Conservation (phyloP, 2,329 filamentous ascomycete species). For the Verticillium alfalfae region DNA sequence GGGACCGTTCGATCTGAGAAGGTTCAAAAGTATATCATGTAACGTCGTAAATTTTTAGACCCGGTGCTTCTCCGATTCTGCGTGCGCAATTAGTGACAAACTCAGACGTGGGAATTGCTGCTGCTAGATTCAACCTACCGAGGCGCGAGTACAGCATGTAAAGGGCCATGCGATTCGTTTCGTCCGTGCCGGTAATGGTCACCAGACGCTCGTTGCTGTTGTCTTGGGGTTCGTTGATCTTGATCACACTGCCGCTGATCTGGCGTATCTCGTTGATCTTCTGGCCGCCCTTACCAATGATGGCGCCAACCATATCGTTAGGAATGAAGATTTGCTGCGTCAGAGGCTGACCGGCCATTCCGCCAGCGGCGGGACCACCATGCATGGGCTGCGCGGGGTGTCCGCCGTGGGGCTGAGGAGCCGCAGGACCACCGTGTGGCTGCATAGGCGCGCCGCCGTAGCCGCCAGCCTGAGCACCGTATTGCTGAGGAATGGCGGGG, state of each 20-base stretch:
- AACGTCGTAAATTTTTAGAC: conserved; percentile 22
- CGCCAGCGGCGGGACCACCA: conserved; percentile 46
- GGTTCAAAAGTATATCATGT: conserved; percentile 1
- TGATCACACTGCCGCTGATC: conserved; percentile 95
- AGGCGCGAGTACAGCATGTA: conserved; percentile 99
- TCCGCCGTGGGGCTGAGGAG: conserved; percentile 48
- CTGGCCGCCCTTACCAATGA: conserved; percentile 95
- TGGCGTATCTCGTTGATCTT: conserved; percentile 99
- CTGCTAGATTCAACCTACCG: conserved; percentile 51
- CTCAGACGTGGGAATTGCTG: background rate
- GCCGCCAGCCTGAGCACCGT: conserved; percentile 62
- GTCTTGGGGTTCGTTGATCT: conserved; percentile 99
- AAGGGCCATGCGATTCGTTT: conserved; percentile 99
- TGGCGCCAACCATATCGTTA: conserved; percentile 98
- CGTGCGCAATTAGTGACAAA: conserved; percentile 3
- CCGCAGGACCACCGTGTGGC: conserved; percentile 59
- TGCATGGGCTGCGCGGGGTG: conserved; percentile 65
- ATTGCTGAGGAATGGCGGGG: conserved; percentile 68
- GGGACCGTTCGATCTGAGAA: conserved; percentile 10
- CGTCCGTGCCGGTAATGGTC: conserved; percentile 94
- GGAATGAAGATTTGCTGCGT: conserved; percentile 99
- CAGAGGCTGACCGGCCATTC: conserved; percentile 71
- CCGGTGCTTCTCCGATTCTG: conserved; percentile 41
- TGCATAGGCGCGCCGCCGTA: conserved; percentile 80
- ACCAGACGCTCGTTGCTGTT: conserved; percentile 98